Evolutionary conservation across 164 flowering plant genomes (phyloP).

Genomic region (Saururus chinensis): DNA sequence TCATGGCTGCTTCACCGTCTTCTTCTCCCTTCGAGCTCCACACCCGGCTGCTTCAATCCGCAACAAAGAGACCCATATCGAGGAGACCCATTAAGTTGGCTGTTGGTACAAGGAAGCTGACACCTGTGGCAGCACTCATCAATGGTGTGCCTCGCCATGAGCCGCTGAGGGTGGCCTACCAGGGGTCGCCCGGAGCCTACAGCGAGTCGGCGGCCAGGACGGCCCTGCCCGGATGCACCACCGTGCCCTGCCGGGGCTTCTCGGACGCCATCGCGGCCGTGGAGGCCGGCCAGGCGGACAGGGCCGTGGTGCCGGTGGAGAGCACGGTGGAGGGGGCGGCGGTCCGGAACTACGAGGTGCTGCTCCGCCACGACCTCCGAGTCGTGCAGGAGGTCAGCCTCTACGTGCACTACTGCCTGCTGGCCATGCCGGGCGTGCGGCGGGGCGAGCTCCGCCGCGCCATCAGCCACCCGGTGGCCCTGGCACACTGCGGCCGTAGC

Average conservation of each 20-base stretch:
- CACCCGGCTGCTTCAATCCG: neutral
- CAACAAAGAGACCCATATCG: neutral
- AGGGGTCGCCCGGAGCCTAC: conserved; percentile 26
- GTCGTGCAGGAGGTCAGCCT: conserved; percentile 19
- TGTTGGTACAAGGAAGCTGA: no score
- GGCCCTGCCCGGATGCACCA: conserved; percentile 13
- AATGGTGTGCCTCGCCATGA: neutral
- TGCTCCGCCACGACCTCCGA: conserved; percentile 9
- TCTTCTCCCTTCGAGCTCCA: neutral
- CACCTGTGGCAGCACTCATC: no score
- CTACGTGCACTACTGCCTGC: conserved; percentile 20
- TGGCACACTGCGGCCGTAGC: conserved; percentile 19
- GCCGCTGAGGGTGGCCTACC: conserved; percentile 14
- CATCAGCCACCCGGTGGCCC: conserved; percentile 24
- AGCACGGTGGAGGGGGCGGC: conserved; percentile 22
- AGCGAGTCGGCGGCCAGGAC: conserved; percentile 22
- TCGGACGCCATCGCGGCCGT: conserved; percentile 12
- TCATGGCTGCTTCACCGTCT: neutral
- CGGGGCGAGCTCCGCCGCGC: conserved; percentile 16
- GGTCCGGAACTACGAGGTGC: conserved; percentile 17
- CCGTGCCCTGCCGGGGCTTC: conserved; percentile 15
- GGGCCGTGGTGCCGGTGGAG: conserved; percentile 19
- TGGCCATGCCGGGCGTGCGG: conserved; percentile 22
- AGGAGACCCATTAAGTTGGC: neutral
- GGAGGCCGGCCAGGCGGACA: conserved; percentile 14